Conservation (phyloP, 2,329 filamentous ascomycete species). For the Aureobasidium leucospermi region DNA sequence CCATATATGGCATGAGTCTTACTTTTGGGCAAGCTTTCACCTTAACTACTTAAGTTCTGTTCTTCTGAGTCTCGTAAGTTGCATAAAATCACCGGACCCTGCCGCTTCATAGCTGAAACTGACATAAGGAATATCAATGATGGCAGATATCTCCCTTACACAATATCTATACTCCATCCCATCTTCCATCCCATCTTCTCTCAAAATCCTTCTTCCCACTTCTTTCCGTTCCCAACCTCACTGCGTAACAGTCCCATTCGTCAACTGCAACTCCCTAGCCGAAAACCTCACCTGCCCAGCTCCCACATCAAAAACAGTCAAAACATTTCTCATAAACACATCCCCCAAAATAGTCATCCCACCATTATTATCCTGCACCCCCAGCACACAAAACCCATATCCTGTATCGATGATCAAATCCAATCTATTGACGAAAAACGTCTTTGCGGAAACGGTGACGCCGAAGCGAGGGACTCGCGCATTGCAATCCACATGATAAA, state of each 20-base stretch:
- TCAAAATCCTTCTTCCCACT: no score
- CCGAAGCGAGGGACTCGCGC: conserved; percentile 35
- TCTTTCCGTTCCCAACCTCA: no score
- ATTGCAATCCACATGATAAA: conserved; percentile 37
- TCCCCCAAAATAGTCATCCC: conserved; percentile 38
- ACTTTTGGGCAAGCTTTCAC: no score
- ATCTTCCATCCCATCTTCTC: no score
- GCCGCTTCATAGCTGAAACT: no score
- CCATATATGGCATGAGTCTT: no score
- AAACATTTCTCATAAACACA: conserved; percentile 43
- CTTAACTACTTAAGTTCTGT: no score
- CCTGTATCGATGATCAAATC: conserved; percentile 24
- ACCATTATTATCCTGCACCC: conserved; percentile 25
- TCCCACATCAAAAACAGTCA: conserved; percentile 45
- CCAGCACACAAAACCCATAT: conserved; percentile 26
- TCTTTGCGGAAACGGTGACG: conserved; percentile 32
- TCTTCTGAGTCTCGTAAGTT: no score
- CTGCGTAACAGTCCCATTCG: not conserved
- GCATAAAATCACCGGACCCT: no score
- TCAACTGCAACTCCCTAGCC: conserved; percentile 21
- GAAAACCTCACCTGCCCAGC: conserved; percentile 42
- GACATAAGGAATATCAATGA: no score
- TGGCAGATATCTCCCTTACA: no score
- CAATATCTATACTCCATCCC: no score
- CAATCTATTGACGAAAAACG: conserved; percentile 25